Conservation (phyloP, 2,329 filamentous ascomycete species). For the Colletotrichum sidae region DNA sequence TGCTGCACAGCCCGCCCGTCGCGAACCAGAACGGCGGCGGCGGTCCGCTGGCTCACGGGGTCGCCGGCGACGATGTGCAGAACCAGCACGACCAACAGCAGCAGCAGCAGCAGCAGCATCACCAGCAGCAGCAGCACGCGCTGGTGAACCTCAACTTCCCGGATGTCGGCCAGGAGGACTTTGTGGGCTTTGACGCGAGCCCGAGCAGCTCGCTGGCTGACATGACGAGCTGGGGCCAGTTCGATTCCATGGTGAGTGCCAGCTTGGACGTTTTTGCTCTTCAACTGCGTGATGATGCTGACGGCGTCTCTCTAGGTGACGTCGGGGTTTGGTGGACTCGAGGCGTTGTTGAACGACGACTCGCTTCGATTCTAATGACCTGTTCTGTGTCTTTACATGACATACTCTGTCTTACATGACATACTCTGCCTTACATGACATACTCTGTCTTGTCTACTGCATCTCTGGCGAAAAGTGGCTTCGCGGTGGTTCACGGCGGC, state of each 20-base stretch:
- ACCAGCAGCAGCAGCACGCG: conserved; percentile 1
- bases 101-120: conserved; percentile 3
- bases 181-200: conserved; percentile 30
- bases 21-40: conserved; percentile 3
- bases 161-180: conserved; percentile 19
- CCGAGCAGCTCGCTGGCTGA: conserved; percentile 29
- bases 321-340: conserved; percentile 30
- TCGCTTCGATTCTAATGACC: conserved; percentile 18
- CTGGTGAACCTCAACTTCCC: conserved; percentile 17
- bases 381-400: no score
- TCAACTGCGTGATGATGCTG: neutral
- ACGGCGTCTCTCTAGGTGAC: conserved; percentile 7
- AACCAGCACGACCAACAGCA: conserved; percentile 13
- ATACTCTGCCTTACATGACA: no score
- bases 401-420: no score
- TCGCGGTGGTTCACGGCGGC: neutral
- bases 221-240: conserved; percentile 38
- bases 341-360: conserved; percentile 28
- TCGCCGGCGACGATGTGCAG: neutral
- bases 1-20: neutral
- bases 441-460: neutral
- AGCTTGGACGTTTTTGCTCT: accelerated
- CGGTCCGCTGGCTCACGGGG: neutral
- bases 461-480: neutral
- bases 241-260: conserved; percentile 32